Conservation (phyloP, 768 basidiomycete genomes). For the Crassisporium funariophilum region DNA sequence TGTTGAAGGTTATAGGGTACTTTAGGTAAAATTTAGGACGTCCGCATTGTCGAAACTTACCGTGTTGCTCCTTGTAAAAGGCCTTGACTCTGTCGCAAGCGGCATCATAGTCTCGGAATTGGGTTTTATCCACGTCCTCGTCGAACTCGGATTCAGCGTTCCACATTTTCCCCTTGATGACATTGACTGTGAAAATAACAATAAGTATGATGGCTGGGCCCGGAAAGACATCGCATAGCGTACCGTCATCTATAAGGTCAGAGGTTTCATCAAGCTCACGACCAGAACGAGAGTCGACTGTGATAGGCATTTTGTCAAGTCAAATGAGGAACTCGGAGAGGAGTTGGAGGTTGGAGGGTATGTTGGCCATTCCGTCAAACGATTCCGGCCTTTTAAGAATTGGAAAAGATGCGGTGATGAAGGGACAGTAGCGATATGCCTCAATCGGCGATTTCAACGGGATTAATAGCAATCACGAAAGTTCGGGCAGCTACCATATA, state of each 20-base stretch:
- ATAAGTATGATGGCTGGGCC: neutral
- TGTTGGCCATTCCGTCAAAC: slow-evolving; percentile 16
- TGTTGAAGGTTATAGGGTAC: slow-evolving; percentile 25
- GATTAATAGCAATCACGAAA: slow-evolving; percentile 8
- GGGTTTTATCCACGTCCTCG: slow-evolving; percentile 61
- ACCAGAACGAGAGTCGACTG: slow-evolving; percentile 22
- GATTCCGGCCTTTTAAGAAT: slow-evolving; percentile 17
- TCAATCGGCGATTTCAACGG: slow-evolving; percentile 24
- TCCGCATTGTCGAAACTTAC: slow-evolving; percentile 33
- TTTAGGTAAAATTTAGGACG: neutral
- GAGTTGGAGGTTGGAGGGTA: slow-evolving; percentile 3
- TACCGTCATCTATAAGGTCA: slow-evolving; percentile 53
- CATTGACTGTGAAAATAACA: slow-evolving; percentile 53
- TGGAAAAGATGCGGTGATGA: slow-evolving; percentile 2
- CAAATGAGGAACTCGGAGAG: neutral
- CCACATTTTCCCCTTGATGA: slow-evolving; percentile 64
- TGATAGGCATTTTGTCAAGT: slow-evolving; percentile 25
- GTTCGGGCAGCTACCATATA: slow-evolving; percentile 5
- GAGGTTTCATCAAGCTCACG: slow-evolving; percentile 46
- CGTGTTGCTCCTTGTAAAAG: slow-evolving; percentile 81
- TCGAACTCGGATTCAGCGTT: slow-evolving; percentile 61
- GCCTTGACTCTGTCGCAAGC: slow-evolving; percentile 79
- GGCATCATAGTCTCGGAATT: slow-evolving; percentile 72
- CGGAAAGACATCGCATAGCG: neutral
- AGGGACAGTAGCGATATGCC: slow-evolving; percentile 8